phyloP scores from a whole-genome alignment of 1,139 yeast species.

The Diutina rugosa region DNA sequence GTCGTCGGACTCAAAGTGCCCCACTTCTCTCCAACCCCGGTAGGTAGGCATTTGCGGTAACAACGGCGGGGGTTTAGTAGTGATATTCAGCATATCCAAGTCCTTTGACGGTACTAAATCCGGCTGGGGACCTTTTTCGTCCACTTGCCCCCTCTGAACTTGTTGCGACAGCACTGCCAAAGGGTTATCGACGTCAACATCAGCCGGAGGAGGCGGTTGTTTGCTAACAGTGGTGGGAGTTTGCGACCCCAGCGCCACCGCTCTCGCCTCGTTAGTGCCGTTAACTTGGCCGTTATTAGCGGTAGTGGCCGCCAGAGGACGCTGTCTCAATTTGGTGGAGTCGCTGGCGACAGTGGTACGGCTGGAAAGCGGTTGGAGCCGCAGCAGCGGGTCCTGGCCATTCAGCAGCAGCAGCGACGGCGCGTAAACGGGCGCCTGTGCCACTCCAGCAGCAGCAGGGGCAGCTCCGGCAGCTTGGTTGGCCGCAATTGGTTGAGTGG shows the following conservation, averaged over 20 bases:
- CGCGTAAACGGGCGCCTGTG: background rate
- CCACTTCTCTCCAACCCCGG: constrained; percentile 91
- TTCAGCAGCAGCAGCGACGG: background rate
- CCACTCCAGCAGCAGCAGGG: background rate
- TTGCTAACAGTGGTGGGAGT: background rate
- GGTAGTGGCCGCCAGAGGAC: background rate
- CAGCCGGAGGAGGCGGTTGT: constrained; percentile 4
- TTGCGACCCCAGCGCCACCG: background rate
- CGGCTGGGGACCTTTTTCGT: background rate
- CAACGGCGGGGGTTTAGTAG: constrained; percentile 35
- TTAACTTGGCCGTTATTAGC: background rate
- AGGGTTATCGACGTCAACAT: background rate
- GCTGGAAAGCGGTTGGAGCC: background rate
- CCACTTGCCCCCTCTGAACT: background rate
- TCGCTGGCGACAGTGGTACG: background rate
- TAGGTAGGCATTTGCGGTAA: constrained; percentile 49
- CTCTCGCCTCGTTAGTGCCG: background rate
- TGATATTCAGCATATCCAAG: constrained; percentile 20
- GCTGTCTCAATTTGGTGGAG: background rate
- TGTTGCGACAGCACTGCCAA: background rate
- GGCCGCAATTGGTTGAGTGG: background rate
- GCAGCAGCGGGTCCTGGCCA: background rate
- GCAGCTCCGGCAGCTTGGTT: background rate
- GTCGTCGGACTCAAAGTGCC: constrained; percentile 69
- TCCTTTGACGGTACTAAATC: constrained; percentile 8